Conservation (phyloP, 306 rosid species). For the Cajanus cajan region DNA sequence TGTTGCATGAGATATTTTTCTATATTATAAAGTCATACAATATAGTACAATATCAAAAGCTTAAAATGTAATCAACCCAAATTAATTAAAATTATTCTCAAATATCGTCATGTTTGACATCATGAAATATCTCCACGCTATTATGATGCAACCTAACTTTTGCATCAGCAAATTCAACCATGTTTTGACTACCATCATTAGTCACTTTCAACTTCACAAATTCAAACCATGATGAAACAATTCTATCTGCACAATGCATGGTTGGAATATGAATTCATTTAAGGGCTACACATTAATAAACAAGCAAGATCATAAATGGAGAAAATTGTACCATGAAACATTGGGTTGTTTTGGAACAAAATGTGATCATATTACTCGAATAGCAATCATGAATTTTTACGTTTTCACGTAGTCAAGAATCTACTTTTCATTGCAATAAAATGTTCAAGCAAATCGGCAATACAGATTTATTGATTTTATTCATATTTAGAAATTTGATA, state of each 20-base stretch:
- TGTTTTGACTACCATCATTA: constrained; percentile 1
- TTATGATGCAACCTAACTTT: constrained; percentile 19
- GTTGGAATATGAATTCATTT: background rate
- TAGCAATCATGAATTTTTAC: background rate
- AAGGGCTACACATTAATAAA: background rate
- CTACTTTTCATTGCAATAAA: background rate
- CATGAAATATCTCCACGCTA: background rate
- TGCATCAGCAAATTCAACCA: background rate
- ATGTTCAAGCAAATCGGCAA: background rate
- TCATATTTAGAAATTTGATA: background rate
- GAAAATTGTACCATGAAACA: background rate
- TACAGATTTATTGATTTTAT: background rate
- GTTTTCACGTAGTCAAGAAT: background rate
- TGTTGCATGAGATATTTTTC: too few relatives aligned
- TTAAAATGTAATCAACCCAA: background rate
- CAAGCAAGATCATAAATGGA: background rate
- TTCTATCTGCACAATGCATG: background rate
- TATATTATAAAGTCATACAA: background rate
- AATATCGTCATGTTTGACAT: background rate
- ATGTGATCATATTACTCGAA: background rate
- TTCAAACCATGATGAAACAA: background rate
- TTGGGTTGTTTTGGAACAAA: background rate
- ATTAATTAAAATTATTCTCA: constrained; percentile 4
- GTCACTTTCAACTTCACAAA: background rate
- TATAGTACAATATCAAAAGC: background rate